These are phyloP conservation scores for Trypanosoma scelopori DNA, from an alignment of 208 protist species.

Conservation along the genomic window DNA sequence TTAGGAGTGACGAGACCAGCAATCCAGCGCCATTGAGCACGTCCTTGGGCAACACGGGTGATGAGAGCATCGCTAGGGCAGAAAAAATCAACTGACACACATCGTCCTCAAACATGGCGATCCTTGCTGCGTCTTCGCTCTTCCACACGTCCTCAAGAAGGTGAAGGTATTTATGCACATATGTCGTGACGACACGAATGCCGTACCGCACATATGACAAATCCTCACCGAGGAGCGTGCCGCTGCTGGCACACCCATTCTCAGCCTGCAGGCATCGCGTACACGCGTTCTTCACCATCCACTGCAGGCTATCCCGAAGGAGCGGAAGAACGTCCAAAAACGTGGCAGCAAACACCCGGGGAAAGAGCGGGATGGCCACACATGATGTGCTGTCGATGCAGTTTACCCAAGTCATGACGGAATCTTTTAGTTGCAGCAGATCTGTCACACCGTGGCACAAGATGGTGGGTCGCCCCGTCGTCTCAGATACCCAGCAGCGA, in stretches of 20 bases:
- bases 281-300: constrained; percentile 63
- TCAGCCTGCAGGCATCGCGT: not conserved
- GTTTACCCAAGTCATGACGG: constrained; percentile 77
- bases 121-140: not conserved
- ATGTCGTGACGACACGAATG: constrained; percentile 80
- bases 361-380: constrained; percentile 73
- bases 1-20: constrained; percentile 73
- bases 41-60: constrained; percentile 78
- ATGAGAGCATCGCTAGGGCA: constrained; percentile 65
- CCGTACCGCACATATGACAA: constrained; percentile 82
- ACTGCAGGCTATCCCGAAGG: constrained; percentile 65
- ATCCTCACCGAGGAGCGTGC: constrained; percentile 73
- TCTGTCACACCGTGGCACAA: not conserved
- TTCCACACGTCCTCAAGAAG: constrained; percentile 24
- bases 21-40: constrained; percentile 85
- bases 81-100: constrained; percentile 48
- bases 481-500: not conserved
- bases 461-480: constrained; percentile 1
- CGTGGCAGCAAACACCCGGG: constrained; percentile 57
- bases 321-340: constrained; percentile 78
- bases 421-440: constrained; percentile 28
- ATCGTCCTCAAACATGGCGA: constrained; percentile 20
- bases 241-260: constrained; percentile 3
- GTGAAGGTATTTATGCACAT: constrained; percentile 78
- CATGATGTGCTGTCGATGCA: constrained; percentile 65